phyloP scores from a whole-genome alignment of 305 asterid species.

The Petunia hybrid region DNA sequence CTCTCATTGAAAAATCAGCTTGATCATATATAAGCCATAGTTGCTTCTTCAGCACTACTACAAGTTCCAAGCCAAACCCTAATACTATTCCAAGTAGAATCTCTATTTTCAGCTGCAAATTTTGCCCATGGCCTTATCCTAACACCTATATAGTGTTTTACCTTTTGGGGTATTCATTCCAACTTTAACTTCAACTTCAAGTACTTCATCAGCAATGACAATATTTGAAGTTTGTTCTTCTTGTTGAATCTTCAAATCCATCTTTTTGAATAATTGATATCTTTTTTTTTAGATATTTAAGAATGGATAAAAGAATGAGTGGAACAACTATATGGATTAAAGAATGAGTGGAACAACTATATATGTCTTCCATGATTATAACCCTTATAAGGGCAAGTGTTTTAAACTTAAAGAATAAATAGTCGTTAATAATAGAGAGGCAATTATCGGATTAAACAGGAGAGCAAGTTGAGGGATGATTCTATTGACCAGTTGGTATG shows the following conservation, averaged over 20 bases:
- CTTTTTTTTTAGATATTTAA: neutral
- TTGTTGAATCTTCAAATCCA: neutral
- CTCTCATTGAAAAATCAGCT: constrained; percentile 30
- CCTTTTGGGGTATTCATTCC: neutral
- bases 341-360: neutral
- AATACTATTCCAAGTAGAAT: constrained; percentile 33
- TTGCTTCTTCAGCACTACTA: constrained; percentile 31
- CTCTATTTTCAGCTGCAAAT: constrained; percentile 31
- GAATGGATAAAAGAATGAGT: constrained; percentile 8
- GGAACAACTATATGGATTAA: neutral
- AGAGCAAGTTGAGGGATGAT: constrained; percentile 7
- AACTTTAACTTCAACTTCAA: neutral
- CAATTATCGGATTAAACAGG: constrained; percentile 20
- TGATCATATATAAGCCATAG: constrained; percentile 30
- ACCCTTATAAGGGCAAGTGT: neutral
- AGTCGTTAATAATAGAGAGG: neutral
- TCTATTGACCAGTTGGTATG: neutral
- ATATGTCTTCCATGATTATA: neutral
- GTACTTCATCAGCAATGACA: neutral
- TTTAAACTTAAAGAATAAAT: neutral
- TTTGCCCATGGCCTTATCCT: constrained; percentile 37
- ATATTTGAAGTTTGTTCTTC: neutral
- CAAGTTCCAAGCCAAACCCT: constrained; percentile 37
- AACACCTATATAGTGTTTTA: constrained; percentile 29
- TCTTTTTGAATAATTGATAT: neutral